These are phyloP conservation scores for Wilcoxina mikolae DNA, from an alignment of 495 filamentous ascomycete genomes.

Conservation along the genomic window DNA sequence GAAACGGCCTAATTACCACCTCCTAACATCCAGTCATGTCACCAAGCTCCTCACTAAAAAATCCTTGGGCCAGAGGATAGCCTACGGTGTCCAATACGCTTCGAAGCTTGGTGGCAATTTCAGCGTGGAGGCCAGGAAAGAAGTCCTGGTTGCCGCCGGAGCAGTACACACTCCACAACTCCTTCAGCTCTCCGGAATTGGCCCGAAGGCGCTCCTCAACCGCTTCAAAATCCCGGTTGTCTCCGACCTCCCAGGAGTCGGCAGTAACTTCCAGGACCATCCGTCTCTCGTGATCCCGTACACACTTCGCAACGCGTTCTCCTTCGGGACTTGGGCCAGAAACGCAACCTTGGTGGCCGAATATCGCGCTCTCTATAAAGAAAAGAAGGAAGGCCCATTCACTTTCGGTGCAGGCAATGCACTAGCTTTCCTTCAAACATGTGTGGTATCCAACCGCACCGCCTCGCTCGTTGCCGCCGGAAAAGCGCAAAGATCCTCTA, in stretches of 20 bases:
- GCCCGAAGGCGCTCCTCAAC: constrained; percentile 33
- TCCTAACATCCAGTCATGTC: constrained; percentile 17
- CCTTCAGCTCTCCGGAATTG: constrained; percentile 42
- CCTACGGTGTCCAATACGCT: neutral
- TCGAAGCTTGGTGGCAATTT: neutral
- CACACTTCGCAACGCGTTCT: neutral
- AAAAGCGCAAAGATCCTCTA: constrained; percentile 16
- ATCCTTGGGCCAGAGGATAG: neutral
- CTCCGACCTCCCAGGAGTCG: constrained; percentile 40
- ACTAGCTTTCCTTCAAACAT: constrained; percentile 28
- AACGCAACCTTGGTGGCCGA: neutral
- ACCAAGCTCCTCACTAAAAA: constrained; percentile 15
- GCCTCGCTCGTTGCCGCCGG: constrained; percentile 15
- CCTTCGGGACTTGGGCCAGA: neutral
- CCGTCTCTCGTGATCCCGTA: constrained; percentile 9
- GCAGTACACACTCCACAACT: constrained; percentile 44
- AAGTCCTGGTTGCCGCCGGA: constrained; percentile 47
- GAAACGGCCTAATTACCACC: constrained; percentile 17
- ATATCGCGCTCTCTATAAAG: neutral
- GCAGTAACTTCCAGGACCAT: constrained; percentile 46
- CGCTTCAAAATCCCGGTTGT: constrained; percentile 33
- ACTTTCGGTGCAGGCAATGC: constrained; percentile 28
- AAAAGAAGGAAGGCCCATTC: constrained; percentile 27
- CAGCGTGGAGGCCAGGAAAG: constrained; percentile 34
- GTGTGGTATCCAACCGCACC: neutral